A percentile compares a stretch with the other conserved stretches of the same genome.
Conservation (phyloP, 768 basidiomycete species). For the Flagelloscypha sp. region DNA sequence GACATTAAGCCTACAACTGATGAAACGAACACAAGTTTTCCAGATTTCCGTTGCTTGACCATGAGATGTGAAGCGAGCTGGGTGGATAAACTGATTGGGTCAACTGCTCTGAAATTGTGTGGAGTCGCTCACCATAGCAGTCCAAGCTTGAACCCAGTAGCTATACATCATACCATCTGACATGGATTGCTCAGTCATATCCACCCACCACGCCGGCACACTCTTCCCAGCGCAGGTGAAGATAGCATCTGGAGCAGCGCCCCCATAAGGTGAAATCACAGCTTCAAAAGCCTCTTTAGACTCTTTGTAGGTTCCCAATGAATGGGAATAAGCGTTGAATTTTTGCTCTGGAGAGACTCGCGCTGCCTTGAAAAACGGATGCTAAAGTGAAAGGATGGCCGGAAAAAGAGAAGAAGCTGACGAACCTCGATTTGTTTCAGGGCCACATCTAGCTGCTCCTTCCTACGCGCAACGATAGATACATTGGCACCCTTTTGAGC, state of each 20-base stretch:
- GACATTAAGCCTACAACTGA: slow-evolving; percentile 55
- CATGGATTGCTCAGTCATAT: slow-evolving; percentile 41
- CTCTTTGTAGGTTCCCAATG: slow-evolving; percentile 35
- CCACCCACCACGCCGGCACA: slow-evolving; percentile 54
- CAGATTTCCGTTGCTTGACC: slow-evolving; percentile 32
- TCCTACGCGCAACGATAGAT: slow-evolving; percentile 57
- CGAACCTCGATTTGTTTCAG: slow-evolving; percentile 48
- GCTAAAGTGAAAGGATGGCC: neutral
- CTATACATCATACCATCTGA: slow-evolving; percentile 45
- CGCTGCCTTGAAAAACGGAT: slow-evolving; percentile 24
- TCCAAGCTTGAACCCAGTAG: slow-evolving; percentile 50
- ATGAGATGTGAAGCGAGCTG: no score
- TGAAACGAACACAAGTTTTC: slow-evolving; percentile 58
- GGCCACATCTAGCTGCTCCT: slow-evolving; percentile 45
- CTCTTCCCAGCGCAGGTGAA: slow-evolving; percentile 64
- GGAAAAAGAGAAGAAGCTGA: slow-evolving; percentile 1
- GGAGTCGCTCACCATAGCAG: slow-evolving; percentile 49
- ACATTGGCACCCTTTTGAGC: slow-evolving; percentile 56
- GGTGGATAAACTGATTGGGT: neutral
- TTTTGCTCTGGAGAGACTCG: slow-evolving; percentile 43
- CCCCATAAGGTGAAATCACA: slow-evolving; percentile 36
- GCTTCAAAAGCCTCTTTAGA: slow-evolving; percentile 47
- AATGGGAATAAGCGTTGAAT: slow-evolving; percentile 48
- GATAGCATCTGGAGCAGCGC: slow-evolving; percentile 48
- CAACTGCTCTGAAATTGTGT: no score